Percentiles rank a stretch among this genome's conserved stretches.
Evolutionary conservation across 305 asterid genomes (phyloP).

Genomic region (Fraxinus ornus): DNA sequence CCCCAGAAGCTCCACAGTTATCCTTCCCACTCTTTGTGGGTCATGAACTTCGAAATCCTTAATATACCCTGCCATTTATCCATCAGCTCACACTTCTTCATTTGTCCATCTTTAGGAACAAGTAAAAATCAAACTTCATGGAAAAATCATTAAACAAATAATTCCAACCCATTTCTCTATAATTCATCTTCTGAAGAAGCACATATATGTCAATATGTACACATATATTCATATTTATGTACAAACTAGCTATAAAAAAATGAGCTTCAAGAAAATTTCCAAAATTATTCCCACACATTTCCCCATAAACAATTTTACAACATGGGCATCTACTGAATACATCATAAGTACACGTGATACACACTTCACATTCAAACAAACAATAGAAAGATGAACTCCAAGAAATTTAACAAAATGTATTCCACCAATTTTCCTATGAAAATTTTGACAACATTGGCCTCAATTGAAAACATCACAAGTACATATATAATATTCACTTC

Average conservation of each 20-base stretch:
- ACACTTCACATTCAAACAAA: neutral
- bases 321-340: neutral
- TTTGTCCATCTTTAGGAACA: conserved; percentile 11
- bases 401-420: neutral
- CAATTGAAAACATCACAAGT: neutral
- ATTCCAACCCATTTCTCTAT: neutral
- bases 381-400: neutral
- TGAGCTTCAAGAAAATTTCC: neutral
- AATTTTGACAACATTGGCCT: neutral
- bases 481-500: conserved; percentile 6
- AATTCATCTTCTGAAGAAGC: neutral
- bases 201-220: neutral
- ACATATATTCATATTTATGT: neutral
- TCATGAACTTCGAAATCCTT: conserved; percentile 77
- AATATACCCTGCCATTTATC: conserved; percentile 65
- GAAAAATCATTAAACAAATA: conserved; percentile 10
- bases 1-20: conserved; percentile 75
- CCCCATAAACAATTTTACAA: neutral
- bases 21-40: conserved; percentile 78
- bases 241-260: neutral
- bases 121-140: neutral
- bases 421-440: neutral
- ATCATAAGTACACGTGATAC: neutral
- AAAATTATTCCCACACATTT: neutral
- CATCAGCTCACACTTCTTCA: conserved; percentile 22